Evolutionary conservation across 2,329 filamentous ascomycete genomes (phyloP).

Genomic region (Verticillium zaregamsianum): DNA sequence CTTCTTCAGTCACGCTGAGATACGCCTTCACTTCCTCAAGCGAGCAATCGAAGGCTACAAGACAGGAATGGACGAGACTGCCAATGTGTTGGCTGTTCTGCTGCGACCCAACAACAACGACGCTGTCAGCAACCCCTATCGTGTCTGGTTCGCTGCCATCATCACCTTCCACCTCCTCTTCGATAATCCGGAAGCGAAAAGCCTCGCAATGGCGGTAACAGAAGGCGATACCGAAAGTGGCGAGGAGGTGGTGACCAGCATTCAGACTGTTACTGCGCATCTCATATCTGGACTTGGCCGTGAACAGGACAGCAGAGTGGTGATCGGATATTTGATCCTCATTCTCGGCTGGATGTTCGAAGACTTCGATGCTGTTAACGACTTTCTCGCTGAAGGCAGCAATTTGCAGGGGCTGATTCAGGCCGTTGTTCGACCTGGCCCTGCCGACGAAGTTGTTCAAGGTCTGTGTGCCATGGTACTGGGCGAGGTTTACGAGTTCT

Average conservation of each 20-base stretch:
- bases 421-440: constrained; percentile 56
- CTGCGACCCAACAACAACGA: constrained; percentile 61
- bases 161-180: constrained; percentile 82
- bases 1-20: constrained; percentile 74
- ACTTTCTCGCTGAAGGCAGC: constrained; percentile 88
- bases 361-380: constrained; percentile 84
- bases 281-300: constrained; percentile 75
- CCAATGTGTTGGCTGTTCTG: constrained; percentile 83
- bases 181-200: constrained; percentile 76
- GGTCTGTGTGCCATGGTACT: constrained; percentile 82
- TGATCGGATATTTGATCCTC: constrained; percentile 84
- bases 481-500: constrained; percentile 92
- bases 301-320: constrained; percentile 71
- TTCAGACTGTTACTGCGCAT: constrained; percentile 83
- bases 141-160: constrained; percentile 83
- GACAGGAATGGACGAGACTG: constrained; percentile 72
- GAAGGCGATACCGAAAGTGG: constrained; percentile 86
- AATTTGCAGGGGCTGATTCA: constrained; percentile 85
- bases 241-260: constrained; percentile 91
- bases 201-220: constrained; percentile 72
- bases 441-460: constrained; percentile 64
- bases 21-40: constrained; percentile 79
- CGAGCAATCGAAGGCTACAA: constrained; percentile 85
- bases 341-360: constrained; percentile 89
- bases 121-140: constrained; percentile 73